Evolutionary conservation across 495 filamentous ascomycete genomes (phyloP), one percentile per base, ranked within the genome.

Genomic region (Aspergillus homomorphus): DNA sequence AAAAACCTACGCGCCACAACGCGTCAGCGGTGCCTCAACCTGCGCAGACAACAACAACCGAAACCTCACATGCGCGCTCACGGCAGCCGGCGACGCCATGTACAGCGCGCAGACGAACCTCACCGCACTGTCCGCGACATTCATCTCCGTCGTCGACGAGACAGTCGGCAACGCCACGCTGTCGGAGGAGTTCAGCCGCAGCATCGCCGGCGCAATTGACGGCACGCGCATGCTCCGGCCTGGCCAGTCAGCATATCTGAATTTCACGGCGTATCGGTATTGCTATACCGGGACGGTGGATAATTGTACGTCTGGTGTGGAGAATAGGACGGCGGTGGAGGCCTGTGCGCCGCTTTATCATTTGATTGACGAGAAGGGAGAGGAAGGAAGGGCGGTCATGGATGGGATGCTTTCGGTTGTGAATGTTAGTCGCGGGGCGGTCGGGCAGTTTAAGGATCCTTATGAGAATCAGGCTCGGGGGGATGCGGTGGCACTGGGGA

Each of bases 211-310:
- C 5, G n/a, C 49, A 1, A 51, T 58, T 15, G 49, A 53, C 16
- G 16, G 30, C n/a, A 58, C 56, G 22, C 20, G 49, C 9, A 19
- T 53, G 15, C 22, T 58, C 24, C 12, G 12, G 0, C 23, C 48
- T 20, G 56, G 56, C 22, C 56, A 58, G 49, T 53, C 56, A 16
- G 56, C 38, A 0, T 58, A 58, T 26, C 41, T 58, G 16, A 53
- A 53, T 23, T 58, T 58, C 49, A 58, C 56, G 19, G 49, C 56
- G 1, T 45, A 44, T 21, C 38, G 18, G 48, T 58, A 44, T 26
- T 58, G 56, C 22, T 58, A 45, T 23, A 44, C 38, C 4, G 56
- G 56, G 12, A 53, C 49, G 8, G 48, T 58, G 21, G 56, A 24
- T 0, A 33, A 52, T 16, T 58, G 56, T 30, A 53, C 49, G 5